Evolutionary conservation across 1,284 basidiomycete genomes (phyloP).

Genomic region (Melampsora larici-populina): DNA sequence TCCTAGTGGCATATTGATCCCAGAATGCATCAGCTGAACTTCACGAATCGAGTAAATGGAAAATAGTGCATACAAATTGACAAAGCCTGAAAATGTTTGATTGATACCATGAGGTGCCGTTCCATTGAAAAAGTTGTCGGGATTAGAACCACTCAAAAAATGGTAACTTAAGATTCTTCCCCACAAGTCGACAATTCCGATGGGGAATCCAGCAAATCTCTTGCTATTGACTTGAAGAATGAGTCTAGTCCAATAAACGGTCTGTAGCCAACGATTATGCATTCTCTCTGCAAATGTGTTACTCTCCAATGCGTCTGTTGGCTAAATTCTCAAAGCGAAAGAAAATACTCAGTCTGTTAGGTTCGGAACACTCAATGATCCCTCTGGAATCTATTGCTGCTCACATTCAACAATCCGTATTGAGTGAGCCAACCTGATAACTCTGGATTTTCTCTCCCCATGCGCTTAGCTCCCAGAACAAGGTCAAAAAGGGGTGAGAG

Average conservation of each 20-base stretch:
- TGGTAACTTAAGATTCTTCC: slow-evolving; percentile 41
- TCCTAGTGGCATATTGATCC: not conserved
- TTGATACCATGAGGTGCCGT: slow-evolving; percentile 22
- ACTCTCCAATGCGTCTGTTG: slow-evolving; percentile 11
- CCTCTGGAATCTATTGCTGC: not conserved
- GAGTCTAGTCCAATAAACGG: slow-evolving; percentile 37
- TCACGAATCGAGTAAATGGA: not conserved
- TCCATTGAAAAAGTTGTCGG: slow-evolving; percentile 18
- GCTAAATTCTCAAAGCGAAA: not conserved
- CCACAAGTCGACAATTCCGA: slow-evolving; percentile 40
- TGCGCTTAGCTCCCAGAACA: slow-evolving; percentile 8
- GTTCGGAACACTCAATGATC: not conserved
- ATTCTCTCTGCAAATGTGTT: not conserved
- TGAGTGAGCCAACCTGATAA: slow-evolving; percentile 28
- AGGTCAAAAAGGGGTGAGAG: slow-evolving; percentile 34
- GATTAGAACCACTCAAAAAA: slow-evolving; percentile 20
- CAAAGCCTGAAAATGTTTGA: slow-evolving; percentile 36
- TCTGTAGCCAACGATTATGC: slow-evolving; percentile 12
- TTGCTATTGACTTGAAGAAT: slow-evolving; percentile 28
- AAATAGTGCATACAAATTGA: slow-evolving; percentile 8
- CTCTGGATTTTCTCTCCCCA: not conserved
- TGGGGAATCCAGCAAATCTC: slow-evolving; percentile 27
- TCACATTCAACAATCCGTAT: slow-evolving; percentile 28
- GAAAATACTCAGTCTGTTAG: not conserved
- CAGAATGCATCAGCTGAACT: not conserved